Conservation (phyloP, 306 rosid genomes). For the Trifolium repens region DNA sequence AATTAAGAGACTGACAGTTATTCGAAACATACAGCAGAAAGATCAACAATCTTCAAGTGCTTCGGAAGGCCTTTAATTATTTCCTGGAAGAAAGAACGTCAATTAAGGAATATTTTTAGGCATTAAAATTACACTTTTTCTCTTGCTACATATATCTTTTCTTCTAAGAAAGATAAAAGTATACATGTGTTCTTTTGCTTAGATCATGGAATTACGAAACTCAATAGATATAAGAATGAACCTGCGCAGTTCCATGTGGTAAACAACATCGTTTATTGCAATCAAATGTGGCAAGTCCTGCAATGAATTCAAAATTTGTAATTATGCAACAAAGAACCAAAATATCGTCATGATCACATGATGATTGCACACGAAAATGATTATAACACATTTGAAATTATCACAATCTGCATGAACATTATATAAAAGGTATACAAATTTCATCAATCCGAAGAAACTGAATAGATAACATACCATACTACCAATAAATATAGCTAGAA, state of each 20-base stretch:
- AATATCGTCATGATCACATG: slow-evolving; percentile 9
- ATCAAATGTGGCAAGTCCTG: slow-evolving; percentile 88
- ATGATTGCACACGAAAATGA: slow-evolving; percentile 40
- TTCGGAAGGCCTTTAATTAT: slow-evolving; percentile 84
- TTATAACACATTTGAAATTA: not conserved
- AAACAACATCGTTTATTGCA: slow-evolving; percentile 88
- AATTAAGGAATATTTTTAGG: slow-evolving; percentile 28
- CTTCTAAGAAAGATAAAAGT: slow-evolving; percentile 18
- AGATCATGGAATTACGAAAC: slow-evolving; percentile 15
- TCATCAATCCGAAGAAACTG: not conserved
- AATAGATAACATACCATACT: slow-evolving; percentile 18
- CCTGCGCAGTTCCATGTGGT: slow-evolving; percentile 98
- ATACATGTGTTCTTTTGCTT: not conserved
- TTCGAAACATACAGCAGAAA: slow-evolving; percentile 81
- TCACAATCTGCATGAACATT: slow-evolving; percentile 30
- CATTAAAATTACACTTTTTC: not conserved
- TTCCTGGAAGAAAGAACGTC: slow-evolving; percentile 64
- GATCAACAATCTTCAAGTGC: slow-evolving; percentile 95
- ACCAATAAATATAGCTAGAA: slow-evolving; percentile 9
- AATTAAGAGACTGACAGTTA: not conserved
- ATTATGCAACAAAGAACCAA: slow-evolving; percentile 5
- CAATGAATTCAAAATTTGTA: slow-evolving; percentile 37
- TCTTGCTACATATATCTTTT: not conserved
- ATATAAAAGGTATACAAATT: slow-evolving; percentile 5
- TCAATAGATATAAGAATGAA: slow-evolving; percentile 37